phyloP scores from a whole-genome alignment of 2,329 filamentous ascomycete genomes.

The Coleophoma cylindrospora region DNA sequence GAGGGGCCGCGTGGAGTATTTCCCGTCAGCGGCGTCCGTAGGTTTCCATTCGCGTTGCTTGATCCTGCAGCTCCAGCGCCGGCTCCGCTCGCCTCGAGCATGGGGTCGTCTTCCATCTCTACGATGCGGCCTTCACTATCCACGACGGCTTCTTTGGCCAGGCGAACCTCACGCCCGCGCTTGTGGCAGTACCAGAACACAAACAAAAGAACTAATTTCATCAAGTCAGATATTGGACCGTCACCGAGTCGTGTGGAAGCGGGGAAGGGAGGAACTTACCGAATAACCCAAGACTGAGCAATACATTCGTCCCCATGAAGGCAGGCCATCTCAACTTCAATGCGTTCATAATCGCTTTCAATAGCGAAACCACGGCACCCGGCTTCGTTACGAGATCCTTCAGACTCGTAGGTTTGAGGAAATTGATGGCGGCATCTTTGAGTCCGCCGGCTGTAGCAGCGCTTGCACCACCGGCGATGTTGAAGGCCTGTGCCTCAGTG shows the following conservation, averaged over 20 bases:
- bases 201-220: slow-evolving; percentile 66
- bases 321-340: slow-evolving; percentile 85
- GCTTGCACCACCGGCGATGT: slow-evolving; percentile 1
- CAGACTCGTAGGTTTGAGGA: slow-evolving; percentile 66
- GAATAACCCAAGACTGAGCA: slow-evolving; percentile 86
- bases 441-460: slow-evolving; percentile 19
- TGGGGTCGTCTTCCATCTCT: slow-evolving; percentile 18
- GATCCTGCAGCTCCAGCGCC: slow-evolving; percentile 28
- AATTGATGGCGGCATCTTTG: slow-evolving; percentile 59
- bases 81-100: slow-evolving; percentile 6
- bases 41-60: background rate
- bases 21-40: too few relatives aligned
- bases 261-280: slow-evolving; percentile 49
- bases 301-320: slow-evolving; percentile 83
- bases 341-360: slow-evolving; percentile 87
- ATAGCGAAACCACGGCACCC: slow-evolving; percentile 76
- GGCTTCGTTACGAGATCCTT: slow-evolving; percentile 81
- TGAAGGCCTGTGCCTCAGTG: slow-evolving; percentile 57
- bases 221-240: slow-evolving; percentile 1
- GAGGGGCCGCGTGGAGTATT: background rate
- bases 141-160: slow-evolving; percentile 33
- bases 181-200: slow-evolving; percentile 99
- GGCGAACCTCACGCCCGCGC: slow-evolving; percentile 78
- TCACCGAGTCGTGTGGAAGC: background rate
- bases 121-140: slow-evolving; percentile 18